Conservation (phyloP, 352 stramenopile species). For the Globisporangium nodosum region DNA sequence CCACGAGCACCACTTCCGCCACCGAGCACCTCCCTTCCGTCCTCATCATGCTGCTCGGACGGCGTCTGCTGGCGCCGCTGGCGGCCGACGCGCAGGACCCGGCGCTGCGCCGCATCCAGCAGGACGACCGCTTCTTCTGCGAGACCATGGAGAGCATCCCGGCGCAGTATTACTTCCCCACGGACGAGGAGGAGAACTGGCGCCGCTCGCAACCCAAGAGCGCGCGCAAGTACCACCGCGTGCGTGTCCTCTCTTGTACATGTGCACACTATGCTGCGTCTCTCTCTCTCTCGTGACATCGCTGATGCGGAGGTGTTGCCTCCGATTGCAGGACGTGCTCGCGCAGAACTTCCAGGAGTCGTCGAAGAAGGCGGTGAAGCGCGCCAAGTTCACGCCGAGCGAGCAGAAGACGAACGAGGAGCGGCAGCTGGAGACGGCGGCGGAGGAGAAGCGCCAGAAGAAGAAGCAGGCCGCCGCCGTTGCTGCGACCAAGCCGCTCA, state of each 20-base stretch:
- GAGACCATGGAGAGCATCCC: conserved; percentile 72
- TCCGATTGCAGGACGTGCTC: conserved; percentile 34
- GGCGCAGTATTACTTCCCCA: conserved; percentile 72
- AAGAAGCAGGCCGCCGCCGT: conserved; percentile 16
- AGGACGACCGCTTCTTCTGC: conserved; percentile 70
- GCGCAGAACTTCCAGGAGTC: conserved; percentile 46
- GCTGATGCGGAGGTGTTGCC: background rate
- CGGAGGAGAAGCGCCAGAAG: conserved; percentile 44
- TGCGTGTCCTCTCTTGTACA: conserved; percentile 11
- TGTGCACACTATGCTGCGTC: background rate
- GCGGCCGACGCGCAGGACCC: conserved; percentile 13
- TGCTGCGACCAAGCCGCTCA: conserved; percentile 14
- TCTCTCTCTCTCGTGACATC: background rate
- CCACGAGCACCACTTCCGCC: background rate
- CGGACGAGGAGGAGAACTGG: conserved; percentile 73
- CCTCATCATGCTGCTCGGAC: conserved; percentile 39
- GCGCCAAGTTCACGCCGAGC: conserved; percentile 61
- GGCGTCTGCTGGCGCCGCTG: conserved; percentile 37
- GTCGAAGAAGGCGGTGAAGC: conserved; percentile 63
- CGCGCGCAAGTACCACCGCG: conserved; percentile 72
- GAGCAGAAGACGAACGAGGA: conserved; percentile 64
- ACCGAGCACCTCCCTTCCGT: background rate
- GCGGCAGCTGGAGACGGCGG: conserved; percentile 37
- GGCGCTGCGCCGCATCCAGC: conserved; percentile 20
- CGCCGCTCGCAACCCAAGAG: conserved; percentile 50